Evolutionary conservation across 495 filamentous ascomycete genomes (phyloP).

Genomic region (Ramalina intermedia): DNA sequence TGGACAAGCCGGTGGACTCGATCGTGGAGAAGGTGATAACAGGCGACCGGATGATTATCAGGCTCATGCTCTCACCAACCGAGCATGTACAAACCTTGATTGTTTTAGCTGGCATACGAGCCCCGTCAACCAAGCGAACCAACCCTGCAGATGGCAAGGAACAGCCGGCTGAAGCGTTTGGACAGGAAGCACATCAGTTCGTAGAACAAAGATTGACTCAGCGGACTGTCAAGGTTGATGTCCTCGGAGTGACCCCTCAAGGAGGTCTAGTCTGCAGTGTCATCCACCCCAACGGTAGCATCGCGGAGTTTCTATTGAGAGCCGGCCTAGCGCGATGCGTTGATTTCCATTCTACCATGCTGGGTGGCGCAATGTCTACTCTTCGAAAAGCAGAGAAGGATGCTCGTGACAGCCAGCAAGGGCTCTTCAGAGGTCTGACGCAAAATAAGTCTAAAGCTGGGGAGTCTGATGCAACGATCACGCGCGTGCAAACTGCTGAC

Average conservation of each 20-base stretch:
- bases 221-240: conserved; percentile 62
- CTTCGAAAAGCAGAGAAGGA: conserved; percentile 78
- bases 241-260: conserved; percentile 78
- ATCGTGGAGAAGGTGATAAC: conserved; percentile 80
- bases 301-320: conserved; percentile 74
- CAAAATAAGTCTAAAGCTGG: conserved; percentile 41
- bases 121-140: conserved; percentile 71
- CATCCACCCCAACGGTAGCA: conserved; percentile 77
- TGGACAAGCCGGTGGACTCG: conserved; percentile 61
- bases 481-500: conserved; percentile 76
- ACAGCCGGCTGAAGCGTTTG: conserved; percentile 73
- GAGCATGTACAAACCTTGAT: conserved; percentile 75
- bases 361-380: conserved; percentile 71
- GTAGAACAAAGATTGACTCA: conserved; percentile 76
- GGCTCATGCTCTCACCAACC: conserved; percentile 58
- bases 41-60: conserved; percentile 78
- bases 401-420: conserved; percentile 58
- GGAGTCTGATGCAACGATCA: conserved; percentile 64
- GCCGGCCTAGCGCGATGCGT: conserved; percentile 83
- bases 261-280: conserved; percentile 68
- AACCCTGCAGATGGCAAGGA: conserved; percentile 61
- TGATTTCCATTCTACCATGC: conserved; percentile 81
- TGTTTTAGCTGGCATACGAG: conserved; percentile 76
- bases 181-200: conserved; percentile 71
- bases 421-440: conserved; percentile 66